phyloP scores from a whole-genome alignment of 129 eudicot genomes.

The Artemisia annua region DNA sequence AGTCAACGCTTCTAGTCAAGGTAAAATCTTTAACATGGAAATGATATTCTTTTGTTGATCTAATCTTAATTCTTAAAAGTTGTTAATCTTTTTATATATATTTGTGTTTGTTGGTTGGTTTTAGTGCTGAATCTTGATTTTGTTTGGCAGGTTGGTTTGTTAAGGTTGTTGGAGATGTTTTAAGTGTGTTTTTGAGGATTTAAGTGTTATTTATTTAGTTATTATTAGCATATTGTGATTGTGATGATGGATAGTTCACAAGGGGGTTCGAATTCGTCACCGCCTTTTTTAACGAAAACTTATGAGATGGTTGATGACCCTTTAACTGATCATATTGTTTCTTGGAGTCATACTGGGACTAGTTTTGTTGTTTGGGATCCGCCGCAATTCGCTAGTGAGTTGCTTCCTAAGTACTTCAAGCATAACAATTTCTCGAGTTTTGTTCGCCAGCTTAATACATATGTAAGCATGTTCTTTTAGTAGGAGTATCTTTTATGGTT shows the following conservation, averaged over 20 bases:
- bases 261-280: constrained; percentile 60
- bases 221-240: constrained; percentile 16
- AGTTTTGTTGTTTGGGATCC: constrained; percentile 91
- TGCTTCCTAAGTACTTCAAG: constrained; percentile 87
- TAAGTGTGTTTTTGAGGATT: too few species aligned
- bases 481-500: background rate
- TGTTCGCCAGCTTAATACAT: constrained; percentile 84
- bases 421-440: constrained; percentile 91
- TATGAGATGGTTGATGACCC: constrained; percentile 85
- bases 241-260: constrained; percentile 64
- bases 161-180: too few species aligned
- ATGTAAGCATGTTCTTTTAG: constrained; percentile 45
- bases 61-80: too few species aligned
- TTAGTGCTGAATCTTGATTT: too few species aligned
- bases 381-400: constrained; percentile 72
- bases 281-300: constrained; percentile 73
- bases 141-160: too few species aligned
- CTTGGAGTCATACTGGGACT: constrained; percentile 71
- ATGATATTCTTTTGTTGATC: constrained; percentile 1
- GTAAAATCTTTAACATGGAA: constrained; percentile 3
- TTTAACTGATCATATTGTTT: constrained; percentile 55
- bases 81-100: too few species aligned
- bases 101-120: too few species aligned
- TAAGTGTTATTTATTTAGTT: background rate
- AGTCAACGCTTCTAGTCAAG: constrained; percentile 28